phyloP scores from a whole-genome alignment of 306 rosid species.

The Pterocarpus santalinus region DNA sequence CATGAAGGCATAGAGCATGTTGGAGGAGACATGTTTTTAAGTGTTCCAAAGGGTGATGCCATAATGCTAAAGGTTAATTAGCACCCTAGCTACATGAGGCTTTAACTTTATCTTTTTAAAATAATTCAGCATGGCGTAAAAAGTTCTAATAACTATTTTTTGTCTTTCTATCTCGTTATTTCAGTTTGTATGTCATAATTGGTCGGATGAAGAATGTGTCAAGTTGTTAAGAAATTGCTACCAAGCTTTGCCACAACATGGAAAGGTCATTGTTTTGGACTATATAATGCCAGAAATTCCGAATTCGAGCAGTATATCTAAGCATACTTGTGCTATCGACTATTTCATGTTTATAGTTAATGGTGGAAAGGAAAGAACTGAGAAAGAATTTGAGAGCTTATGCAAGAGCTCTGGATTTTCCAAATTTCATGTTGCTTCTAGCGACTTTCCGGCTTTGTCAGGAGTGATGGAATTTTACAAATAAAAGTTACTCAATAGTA shows the following conservation, averaged over 20 bases:
- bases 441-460: not conserved
- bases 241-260: not conserved
- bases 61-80: not conserved
- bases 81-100: not conserved
- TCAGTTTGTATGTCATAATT: constrained; percentile 9
- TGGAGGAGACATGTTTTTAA: constrained; percentile 24
- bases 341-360: too few species aligned
- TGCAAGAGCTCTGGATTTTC: constrained; percentile 14
- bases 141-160: not conserved
- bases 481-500: not conserved
- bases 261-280: constrained; percentile 15
- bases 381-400: too few species aligned
- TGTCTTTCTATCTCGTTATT: not conserved
- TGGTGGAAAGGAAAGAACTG: too few species aligned
- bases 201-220: constrained; percentile 19
- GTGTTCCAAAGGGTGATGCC: constrained; percentile 30
- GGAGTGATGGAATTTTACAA: constrained; percentile 33
- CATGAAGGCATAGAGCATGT: constrained; percentile 16
- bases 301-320: not conserved
- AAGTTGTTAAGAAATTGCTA: constrained; percentile 19
- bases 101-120: not conserved
- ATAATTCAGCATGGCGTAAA: not conserved
- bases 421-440: not conserved
- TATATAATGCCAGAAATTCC: not conserved
- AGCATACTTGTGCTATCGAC: not conserved